Evolutionary conservation across 192 early-diverging fungal genomes (phyloP).

Genomic region (Coemansia reversa): DNA sequence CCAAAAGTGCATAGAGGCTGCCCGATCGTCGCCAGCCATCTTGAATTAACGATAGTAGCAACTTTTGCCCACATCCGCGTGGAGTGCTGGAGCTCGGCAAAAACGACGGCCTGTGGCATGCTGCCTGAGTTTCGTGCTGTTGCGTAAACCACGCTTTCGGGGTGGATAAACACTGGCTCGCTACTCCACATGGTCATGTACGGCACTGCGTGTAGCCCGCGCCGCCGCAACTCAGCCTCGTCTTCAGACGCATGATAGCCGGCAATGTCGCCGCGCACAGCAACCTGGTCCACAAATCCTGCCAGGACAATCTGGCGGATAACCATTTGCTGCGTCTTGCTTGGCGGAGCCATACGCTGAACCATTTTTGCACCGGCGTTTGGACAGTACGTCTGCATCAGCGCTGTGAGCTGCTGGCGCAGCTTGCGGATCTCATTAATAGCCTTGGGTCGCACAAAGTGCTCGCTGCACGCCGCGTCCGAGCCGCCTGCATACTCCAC

Average conservation of each 20-base stretch:
- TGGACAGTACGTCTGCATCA: slow-evolving; percentile 66
- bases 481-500: slow-evolving; percentile 71
- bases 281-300: slow-evolving; percentile 92
- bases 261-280: slow-evolving; percentile 78
- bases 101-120: slow-evolving; percentile 72
- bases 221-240: slow-evolving; percentile 54
- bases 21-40: slow-evolving; percentile 81
- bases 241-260: slow-evolving; percentile 44
- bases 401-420: slow-evolving; percentile 69
- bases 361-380: slow-evolving; percentile 59
- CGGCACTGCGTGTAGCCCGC: slow-evolving; percentile 50
- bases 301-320: slow-evolving; percentile 86
- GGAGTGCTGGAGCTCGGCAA: slow-evolving; percentile 66
- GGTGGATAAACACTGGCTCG: slow-evolving; percentile 76
- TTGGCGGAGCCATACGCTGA: slow-evolving; percentile 68
- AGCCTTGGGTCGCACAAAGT: slow-evolving; percentile 85
- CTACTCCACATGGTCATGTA: slow-evolving; percentile 75
- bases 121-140: slow-evolving; percentile 41
- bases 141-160: slow-evolving; percentile 62
- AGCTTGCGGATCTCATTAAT: slow-evolving; percentile 80
- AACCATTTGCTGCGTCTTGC: slow-evolving; percentile 63
- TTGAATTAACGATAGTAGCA: slow-evolving; percentile 70
- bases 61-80: slow-evolving; percentile 68
- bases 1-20: slow-evolving; percentile 69
- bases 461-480: slow-evolving; percentile 69